phyloP scores from a whole-genome alignment of 345 rosid species.

The Passiflora organensis region DNA sequence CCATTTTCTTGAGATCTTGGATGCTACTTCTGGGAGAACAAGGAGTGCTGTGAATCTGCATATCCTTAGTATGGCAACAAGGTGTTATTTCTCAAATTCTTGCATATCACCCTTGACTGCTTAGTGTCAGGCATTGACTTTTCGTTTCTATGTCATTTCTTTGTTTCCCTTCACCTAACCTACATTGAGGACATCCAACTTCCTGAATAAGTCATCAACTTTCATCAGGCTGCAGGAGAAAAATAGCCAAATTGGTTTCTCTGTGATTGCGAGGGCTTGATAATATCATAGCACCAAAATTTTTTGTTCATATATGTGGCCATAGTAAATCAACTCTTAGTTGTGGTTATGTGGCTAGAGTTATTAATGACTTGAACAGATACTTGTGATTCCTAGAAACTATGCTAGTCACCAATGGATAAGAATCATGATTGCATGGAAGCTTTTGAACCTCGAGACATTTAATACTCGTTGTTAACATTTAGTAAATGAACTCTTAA shows the following conservation, averaged over 20 bases:
- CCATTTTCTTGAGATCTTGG: conserved; percentile 74
- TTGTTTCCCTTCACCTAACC: background rate
- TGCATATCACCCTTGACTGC: conserved; percentile 8
- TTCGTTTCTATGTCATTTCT: background rate
- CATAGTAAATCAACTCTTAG: too few relatives aligned
- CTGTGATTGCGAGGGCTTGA: too few relatives aligned
- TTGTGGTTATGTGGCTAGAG: too few relatives aligned
- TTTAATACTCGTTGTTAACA: too few relatives aligned
- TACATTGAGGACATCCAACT: too few relatives aligned
- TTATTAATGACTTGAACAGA: too few relatives aligned
- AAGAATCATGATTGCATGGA: background rate
- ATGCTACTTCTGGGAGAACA: conserved; percentile 65
- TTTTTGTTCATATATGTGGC: too few relatives aligned
- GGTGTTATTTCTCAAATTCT: conserved; percentile 35
- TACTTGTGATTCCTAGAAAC: background rate
- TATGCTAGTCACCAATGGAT: background rate
- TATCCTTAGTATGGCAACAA: conserved; percentile 63
- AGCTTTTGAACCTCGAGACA: background rate
- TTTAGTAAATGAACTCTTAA: too few relatives aligned
- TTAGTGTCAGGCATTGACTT: background rate
- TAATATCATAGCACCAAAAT: too few relatives aligned
- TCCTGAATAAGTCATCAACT: too few relatives aligned
- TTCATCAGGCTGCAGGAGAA: too few relatives aligned
- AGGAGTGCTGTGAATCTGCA: conserved; percentile 51
- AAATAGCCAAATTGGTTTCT: too few relatives aligned